A percentile compares a stretch with the other conserved stretches of the same genome.
These are phyloP conservation scores for Zygnema circumcarinatum DNA, from an alignment of 139 green algal species.

Conservation along the genomic window DNA sequence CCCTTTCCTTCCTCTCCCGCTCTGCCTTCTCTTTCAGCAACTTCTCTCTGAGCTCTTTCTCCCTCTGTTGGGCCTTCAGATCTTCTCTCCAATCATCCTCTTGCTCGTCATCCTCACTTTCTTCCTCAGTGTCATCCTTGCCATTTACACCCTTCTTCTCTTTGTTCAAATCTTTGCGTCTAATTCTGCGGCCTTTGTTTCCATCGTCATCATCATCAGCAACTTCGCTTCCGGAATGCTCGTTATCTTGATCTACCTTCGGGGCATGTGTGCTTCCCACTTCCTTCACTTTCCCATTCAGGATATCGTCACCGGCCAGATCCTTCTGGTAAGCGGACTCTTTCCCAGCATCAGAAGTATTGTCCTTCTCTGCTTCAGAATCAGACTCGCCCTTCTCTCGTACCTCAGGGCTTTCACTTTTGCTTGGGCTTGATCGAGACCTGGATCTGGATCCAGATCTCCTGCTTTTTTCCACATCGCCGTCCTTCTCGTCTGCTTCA, in stretches of 20 bases:
- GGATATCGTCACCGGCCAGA: background rate
- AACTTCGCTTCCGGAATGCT: constrained; percentile 19
- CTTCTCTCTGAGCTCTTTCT: constrained; percentile 35
- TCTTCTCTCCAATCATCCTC: constrained; percentile 7
- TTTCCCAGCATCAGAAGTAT: background rate
- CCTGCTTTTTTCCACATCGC: constrained; percentile 14
- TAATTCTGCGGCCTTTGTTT: background rate
- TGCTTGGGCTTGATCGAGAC: background rate
- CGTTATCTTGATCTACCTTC: background rate
- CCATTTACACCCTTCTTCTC: constrained; percentile 13
- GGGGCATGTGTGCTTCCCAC: background rate
- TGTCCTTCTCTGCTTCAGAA: constrained; percentile 4
- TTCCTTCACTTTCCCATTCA: constrained; percentile 13
- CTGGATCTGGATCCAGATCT: background rate
- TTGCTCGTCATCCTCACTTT: constrained; percentile 13
- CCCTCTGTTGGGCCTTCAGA: constrained; percentile 14
- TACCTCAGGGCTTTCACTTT: background rate
- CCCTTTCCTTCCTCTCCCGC: constrained; percentile 40
- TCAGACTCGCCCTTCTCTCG: background rate
- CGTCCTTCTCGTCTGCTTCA: background rate
- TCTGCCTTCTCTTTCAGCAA: constrained; percentile 31
- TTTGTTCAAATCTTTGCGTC: background rate
- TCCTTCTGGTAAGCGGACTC: background rate
- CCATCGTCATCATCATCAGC: constrained; percentile 40
- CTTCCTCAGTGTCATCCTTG: constrained; percentile 9